Evolutionary conservation across 1,139 yeast genomes (phyloP).

Genomic region (Entelexis sorbosivorans): DNA sequence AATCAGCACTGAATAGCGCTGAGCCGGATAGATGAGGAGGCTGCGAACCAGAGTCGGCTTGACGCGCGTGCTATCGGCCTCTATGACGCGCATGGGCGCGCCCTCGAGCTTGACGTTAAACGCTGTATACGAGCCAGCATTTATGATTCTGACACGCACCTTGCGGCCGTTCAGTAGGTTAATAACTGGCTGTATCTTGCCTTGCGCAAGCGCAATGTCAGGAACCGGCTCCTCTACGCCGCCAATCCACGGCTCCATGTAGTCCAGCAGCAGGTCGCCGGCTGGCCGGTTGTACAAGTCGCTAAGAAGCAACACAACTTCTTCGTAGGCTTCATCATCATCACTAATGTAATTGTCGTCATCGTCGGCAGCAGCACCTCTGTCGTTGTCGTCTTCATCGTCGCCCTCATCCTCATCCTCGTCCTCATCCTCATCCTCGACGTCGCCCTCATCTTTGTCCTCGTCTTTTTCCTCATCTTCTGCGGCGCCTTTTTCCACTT

Average conservation of each 20-base stretch:
- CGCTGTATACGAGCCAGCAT: conserved; percentile 28
- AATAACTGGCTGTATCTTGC: conserved; percentile 22
- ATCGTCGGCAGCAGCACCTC: not conserved
- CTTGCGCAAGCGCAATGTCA: conserved; percentile 33
- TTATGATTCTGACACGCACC: conserved; percentile 27
- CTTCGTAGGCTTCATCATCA: not conserved
- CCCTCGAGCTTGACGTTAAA: conserved; percentile 31
- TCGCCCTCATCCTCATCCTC: not conserved
- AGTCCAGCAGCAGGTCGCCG: conserved; percentile 40
- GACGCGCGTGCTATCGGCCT: conserved; percentile 64
- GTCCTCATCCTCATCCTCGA: not conserved
- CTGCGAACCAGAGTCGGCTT: conserved; percentile 45
- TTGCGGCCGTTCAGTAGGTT: conserved; percentile 19
- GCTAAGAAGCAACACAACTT: conserved; percentile 42
- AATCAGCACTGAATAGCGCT: conserved; percentile 54
- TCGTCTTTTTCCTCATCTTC: too few relatives aligned
- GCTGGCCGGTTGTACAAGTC: conserved; percentile 67
- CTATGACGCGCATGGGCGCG: conserved; percentile 48
- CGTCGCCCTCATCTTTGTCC: too few relatives aligned
- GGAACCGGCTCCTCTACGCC: conserved; percentile 82
- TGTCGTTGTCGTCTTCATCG: not conserved
- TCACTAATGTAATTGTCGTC: not conserved
- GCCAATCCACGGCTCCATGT: conserved; percentile 61
- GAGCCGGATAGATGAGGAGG: conserved; percentile 59
- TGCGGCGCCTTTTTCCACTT: too few relatives aligned